Base-by-base conservation (phyloP, 2,329 filamentous ascomycete genomes). In the Thelonectria discophora region DNA sequence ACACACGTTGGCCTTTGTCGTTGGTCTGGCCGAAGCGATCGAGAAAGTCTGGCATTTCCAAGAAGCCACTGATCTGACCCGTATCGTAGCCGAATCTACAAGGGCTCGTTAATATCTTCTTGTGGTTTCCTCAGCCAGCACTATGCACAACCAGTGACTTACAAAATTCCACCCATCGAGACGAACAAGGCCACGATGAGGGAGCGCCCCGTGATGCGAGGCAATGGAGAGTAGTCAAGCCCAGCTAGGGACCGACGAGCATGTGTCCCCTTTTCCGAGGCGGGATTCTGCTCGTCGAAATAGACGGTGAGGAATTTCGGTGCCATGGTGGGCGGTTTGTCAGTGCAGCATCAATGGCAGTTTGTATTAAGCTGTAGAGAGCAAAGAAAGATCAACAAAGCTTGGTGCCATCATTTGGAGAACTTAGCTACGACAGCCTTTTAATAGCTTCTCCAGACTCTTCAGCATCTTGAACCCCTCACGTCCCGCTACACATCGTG, bases 31-130 rank as follows among this genome's bases (percentile, higher is more conserved):
- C 83, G 62, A 88, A 88, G 3, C 84, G 79, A 5, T 75, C 67
- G 2, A 82, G 70, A 72, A 87, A 88, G 70, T 88, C 82, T 15
- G 78, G 73, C 84, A 87, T 87, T 61, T 84, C 82, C 1, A 87
- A 76, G 66, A 88, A 87, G 5, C 86, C 85, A 3, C 78, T 82
- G 46, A 84, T 84, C 64, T 86, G 13, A 17, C 84, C 84, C 15
- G 81, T 84, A 55, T 84, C 82, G 59, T 82, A 82, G 9, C 80
- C 77, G 50, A 81, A 77, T 37, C 75, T 1, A n/a, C 1, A 12
- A 37, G 15, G 12, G 15, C 34, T 10, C 27, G 27, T 30, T 30
- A n/a, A n/a, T n/a, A n/a, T n/a, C n/a, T n/a, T n/a, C n/a, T n/a
- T n/a, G n/a, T n/a, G n/a, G n/a, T n/a, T n/a, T n/a, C n/a, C n/a